Conservation (phyloP, 2,329 filamentous ascomycete species). For the Dryadomyces sulphureus region DNA sequence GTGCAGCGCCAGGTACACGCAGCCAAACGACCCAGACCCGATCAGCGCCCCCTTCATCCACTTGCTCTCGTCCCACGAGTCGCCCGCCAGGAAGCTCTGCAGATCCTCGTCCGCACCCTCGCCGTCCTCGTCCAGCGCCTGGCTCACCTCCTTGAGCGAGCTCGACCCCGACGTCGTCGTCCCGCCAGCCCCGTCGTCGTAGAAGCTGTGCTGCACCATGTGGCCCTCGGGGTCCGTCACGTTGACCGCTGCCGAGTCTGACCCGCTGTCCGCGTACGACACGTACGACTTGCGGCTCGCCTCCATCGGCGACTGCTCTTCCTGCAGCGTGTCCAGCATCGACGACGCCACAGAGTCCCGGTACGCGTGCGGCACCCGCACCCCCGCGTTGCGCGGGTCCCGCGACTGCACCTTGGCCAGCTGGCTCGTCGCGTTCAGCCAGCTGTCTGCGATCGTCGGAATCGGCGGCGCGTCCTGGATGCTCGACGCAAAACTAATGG, state of each 20-base stretch:
- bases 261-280: conserved; percentile 64
- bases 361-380: conserved; percentile 45
- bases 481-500: conserved; percentile 82
- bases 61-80: conserved; percentile 92
- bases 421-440: conserved; percentile 54
- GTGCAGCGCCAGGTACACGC: conserved; percentile 87
- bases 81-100: conserved; percentile 75
- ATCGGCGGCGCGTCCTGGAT: conserved; percentile 87
- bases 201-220: conserved; percentile 60
- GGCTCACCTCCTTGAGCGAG: conserved; percentile 69
- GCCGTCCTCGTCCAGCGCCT: conserved; percentile 77
- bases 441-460: conserved; percentile 87
- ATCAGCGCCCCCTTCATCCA: conserved; percentile 99
- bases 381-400: conserved; percentile 20
- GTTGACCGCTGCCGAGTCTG: conserved; percentile 55
- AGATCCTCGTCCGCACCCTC: conserved; percentile 85
- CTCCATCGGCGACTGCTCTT: conserved; percentile 69
- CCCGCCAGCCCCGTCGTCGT: conserved; percentile 42
- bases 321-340: conserved; percentile 75
- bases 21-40: conserved; percentile 91
- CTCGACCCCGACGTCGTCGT: conserved; percentile 35
- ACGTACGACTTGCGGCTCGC: conserved; percentile 92
- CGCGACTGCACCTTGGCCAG: conserved; percentile 32
- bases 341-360: conserved; percentile 83
- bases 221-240: conserved; percentile 67